phyloP scores from a whole-genome alignment of 1,284 basidiomycete genomes.

The Fomitopsis betulina region DNA sequence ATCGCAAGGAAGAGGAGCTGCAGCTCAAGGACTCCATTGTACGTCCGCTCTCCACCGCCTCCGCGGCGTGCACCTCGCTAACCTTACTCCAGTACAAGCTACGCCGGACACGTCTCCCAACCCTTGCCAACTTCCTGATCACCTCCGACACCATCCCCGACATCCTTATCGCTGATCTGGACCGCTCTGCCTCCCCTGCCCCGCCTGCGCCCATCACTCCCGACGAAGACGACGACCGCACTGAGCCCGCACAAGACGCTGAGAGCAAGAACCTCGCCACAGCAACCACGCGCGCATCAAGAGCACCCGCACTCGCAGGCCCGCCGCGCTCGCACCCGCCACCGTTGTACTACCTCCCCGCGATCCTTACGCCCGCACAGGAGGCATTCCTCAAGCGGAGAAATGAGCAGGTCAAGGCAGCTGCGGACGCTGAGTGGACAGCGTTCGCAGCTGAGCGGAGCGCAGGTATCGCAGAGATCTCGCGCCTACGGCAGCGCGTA shows the following conservation, averaged over 20 bases:
- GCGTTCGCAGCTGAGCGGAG: constrained; percentile 57
- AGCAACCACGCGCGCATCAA: neutral
- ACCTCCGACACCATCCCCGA: constrained; percentile 62
- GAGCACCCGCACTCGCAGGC: constrained; percentile 38
- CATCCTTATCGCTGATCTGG: constrained; percentile 7
- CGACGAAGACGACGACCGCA: neutral
- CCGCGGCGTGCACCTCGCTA: neutral
- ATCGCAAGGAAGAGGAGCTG: constrained; percentile 73
- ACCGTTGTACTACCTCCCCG: constrained; percentile 73
- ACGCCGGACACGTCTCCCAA: constrained; percentile 59
- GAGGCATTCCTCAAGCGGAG: constrained; percentile 59
- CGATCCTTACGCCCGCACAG: constrained; percentile 62
- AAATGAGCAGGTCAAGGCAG: constrained; percentile 59
- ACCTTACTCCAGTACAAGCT: constrained; percentile 53
- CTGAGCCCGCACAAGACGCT: neutral
- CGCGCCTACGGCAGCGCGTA: constrained; percentile 54
- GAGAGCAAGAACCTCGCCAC: neutral
- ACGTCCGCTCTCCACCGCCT: constrained; percentile 26
- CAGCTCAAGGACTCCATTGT: constrained; percentile 77
- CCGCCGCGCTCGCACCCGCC: constrained; percentile 64
- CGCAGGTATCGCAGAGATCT: constrained; percentile 57
- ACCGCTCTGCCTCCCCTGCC: too few relatives aligned
- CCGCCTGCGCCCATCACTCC: neutral
- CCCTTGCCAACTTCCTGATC: constrained; percentile 71
- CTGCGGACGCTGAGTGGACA: constrained; percentile 64